These are phyloP conservation scores for Sutorius eximius DNA, from an alignment of 1,284 basidiomycete species.

Conservation along the genomic window DNA sequence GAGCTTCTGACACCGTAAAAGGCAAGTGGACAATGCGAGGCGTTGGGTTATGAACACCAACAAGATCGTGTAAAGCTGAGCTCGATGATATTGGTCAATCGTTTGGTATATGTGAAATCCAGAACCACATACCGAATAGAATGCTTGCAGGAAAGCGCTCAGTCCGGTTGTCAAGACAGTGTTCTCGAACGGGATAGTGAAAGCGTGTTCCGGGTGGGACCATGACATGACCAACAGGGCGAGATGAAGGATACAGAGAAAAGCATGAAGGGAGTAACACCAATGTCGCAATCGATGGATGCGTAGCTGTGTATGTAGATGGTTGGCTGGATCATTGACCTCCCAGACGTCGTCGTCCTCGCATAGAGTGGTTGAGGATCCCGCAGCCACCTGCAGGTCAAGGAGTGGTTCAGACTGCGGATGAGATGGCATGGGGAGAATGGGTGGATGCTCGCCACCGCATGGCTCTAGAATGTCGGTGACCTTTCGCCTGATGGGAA, in stretches of 20 bases:
- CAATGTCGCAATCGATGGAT: not conserved
- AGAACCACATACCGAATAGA: constrained; percentile 9
- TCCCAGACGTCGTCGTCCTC: not conserved
- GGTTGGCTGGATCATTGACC: not conserved
- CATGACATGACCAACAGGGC: not conserved
- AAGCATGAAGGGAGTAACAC: constrained; percentile 6
- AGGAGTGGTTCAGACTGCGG: not conserved
- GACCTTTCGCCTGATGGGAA: too few relatives aligned
- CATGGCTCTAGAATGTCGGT: too few relatives aligned
- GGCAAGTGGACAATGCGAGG: not conserved
- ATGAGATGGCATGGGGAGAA: not conserved
- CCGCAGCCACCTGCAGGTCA: too few relatives aligned
- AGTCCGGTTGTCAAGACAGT: constrained; percentile 1
- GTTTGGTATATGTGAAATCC: not conserved
- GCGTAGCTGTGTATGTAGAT: too few relatives aligned
- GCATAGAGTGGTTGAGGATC: not conserved
- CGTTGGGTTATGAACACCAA: constrained; percentile 6
- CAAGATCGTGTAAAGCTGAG: constrained; percentile 6
- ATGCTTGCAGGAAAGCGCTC: constrained; percentile 10
- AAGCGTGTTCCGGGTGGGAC: constrained; percentile 2
- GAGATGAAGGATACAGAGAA: constrained; percentile 7
- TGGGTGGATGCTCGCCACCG: not conserved
- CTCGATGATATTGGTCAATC: not conserved
- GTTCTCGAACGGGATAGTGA: constrained; percentile 3
- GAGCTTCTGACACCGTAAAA: not conserved